Percentiles rank a stretch among this genome's conserved stretches.
These are phyloP conservation scores for Suhomyces maxii DNA, from an alignment of 1,139 yeast species.

Conservation along the genomic window DNA sequence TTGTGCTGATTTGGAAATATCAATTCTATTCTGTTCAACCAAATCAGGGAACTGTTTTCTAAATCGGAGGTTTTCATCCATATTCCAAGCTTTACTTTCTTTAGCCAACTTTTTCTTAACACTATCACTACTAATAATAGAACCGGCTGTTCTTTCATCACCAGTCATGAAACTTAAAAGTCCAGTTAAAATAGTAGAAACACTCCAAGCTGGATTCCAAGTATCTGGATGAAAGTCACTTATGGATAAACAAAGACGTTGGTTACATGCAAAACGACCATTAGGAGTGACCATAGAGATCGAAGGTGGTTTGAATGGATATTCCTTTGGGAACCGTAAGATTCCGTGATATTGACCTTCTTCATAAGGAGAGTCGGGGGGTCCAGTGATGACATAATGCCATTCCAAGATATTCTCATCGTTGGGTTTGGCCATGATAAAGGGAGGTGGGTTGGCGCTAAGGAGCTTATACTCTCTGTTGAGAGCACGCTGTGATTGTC, in stretches of 20 bases:
- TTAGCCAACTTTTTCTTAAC: constrained; percentile 41
- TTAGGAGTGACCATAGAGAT: constrained; percentile 88
- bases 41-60: constrained; percentile 67
- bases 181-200: constrained; percentile 81
- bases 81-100: constrained; percentile 69
- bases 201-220: constrained; percentile 97
- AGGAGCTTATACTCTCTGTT: constrained; percentile 79
- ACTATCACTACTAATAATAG: constrained; percentile 36
- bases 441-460: constrained; percentile 78
- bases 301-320: constrained; percentile 91
- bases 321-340: constrained; percentile 77
- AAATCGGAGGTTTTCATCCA: constrained; percentile 55
- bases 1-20: constrained; percentile 18
- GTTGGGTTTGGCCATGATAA: constrained; percentile 76
- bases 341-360: constrained; percentile 92
- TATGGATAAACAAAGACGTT: constrained; percentile 82
- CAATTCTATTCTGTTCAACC: constrained; percentile 45
- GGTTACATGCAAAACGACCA: constrained; percentile 75
- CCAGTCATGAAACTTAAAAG: constrained; percentile 83
- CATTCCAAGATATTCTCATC: constrained; percentile 57
- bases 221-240: constrained; percentile 91
- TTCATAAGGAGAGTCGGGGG: constrained; percentile 81
- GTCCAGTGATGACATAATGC: constrained; percentile 83
- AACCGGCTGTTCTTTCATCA: constrained; percentile 41
- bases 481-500: constrained; percentile 52